phyloP scores from a whole-genome alignment of 306 rosid species.

The Rosa persica region DNA sequence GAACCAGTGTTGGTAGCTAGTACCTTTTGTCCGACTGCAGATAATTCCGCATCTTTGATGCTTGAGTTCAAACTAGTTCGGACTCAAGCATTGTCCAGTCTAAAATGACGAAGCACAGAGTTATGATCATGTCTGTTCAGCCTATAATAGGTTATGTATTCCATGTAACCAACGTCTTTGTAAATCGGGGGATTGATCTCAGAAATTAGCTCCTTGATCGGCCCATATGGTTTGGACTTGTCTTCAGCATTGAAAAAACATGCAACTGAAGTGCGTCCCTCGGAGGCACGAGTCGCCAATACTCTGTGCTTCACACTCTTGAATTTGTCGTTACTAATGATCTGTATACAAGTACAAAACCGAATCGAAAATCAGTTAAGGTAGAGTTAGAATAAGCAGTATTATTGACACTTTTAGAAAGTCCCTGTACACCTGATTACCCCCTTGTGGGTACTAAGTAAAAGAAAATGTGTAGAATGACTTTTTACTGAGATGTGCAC shows the following conservation, averaged over 20 bases:
- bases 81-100: not conserved
- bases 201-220: slow-evolving; percentile 17
- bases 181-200: slow-evolving; percentile 8
- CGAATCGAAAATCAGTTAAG: not conserved
- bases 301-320: slow-evolving; percentile 18
- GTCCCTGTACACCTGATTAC: not conserved
- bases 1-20: not conserved
- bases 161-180: not conserved
- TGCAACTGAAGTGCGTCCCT: slow-evolving; percentile 15
- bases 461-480: too few relatives aligned
- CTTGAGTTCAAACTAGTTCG: not conserved
- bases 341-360: not conserved
- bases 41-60: not conserved
- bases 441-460: too few relatives aligned
- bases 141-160: not conserved
- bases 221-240: slow-evolving; percentile 11
- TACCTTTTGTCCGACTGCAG: not conserved
- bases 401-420: not conserved
- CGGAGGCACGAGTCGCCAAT: not conserved
- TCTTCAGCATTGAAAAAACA: slow-evolving; percentile 15
- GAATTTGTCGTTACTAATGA: slow-evolving; percentile 8
- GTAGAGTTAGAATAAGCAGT: too few relatives aligned
- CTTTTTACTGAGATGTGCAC: too few relatives aligned
- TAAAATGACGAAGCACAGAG: not conserved
- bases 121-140: slow-evolving; percentile 12